phyloP scores from a whole-genome alignment of 768 basidiomycete species.

The Russula earlei region DNA sequence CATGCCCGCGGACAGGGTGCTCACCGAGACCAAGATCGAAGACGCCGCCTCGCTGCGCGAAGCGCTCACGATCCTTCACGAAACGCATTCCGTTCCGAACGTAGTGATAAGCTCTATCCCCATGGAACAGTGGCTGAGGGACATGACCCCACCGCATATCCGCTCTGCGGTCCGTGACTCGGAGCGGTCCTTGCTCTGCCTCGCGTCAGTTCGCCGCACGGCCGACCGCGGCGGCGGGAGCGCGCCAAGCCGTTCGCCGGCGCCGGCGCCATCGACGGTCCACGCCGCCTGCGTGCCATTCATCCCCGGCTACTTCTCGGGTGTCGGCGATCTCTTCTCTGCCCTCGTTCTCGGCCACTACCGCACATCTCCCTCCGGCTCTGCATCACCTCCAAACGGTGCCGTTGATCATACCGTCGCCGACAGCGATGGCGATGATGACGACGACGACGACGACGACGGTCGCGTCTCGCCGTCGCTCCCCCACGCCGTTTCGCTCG shows the following conservation, averaged over 20 bases:
- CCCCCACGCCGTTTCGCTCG: constrained; percentile 52
- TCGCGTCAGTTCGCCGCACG: constrained; percentile 49
- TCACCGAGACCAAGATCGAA: constrained; percentile 65
- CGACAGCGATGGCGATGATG: neutral
- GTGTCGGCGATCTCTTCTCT: constrained; percentile 95
- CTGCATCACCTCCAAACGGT: neutral
- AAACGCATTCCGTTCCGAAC: constrained; percentile 66
- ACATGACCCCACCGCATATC: constrained; percentile 40
- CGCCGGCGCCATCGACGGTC: constrained; percentile 39
- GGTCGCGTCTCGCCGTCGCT: constrained; percentile 35
- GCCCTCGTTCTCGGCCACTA: constrained; percentile 84
- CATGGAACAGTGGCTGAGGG: constrained; percentile 49
- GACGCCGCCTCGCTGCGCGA: constrained; percentile 54
- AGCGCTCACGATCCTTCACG: constrained; percentile 69
- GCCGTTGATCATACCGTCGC: too few relatives aligned
- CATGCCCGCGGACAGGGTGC: constrained; percentile 39
- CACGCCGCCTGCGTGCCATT: constrained; percentile 67
- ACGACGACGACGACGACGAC: too few relatives aligned
- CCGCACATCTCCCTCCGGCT: constrained; percentile 25
- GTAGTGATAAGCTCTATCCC: constrained; percentile 91
- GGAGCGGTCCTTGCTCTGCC: constrained; percentile 58
- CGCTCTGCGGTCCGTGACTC: constrained; percentile 24
- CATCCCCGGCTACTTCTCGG: constrained; percentile 88
- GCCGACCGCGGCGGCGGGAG: constrained; percentile 8
- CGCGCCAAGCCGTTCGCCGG: constrained; percentile 21